Conservation (phyloP, 2,329 filamentous ascomycete genomes). For the Lizonia empirigonia region DNA sequence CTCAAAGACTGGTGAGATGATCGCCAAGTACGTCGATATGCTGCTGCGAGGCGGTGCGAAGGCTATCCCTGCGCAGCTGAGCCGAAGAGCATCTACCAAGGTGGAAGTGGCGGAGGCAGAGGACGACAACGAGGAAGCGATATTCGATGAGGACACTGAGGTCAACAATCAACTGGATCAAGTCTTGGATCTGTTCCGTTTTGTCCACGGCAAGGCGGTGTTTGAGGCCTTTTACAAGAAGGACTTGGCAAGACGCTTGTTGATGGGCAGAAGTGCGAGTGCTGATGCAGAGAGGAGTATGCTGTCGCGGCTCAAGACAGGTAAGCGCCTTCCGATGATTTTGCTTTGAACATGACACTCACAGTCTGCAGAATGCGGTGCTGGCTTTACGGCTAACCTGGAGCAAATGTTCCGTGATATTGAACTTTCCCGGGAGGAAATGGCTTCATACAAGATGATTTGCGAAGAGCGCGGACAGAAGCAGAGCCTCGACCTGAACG, state of each 20-base stretch:
- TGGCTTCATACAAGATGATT: slow-evolving; percentile 81
- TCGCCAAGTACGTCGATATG: slow-evolving; percentile 93
- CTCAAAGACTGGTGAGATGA: slow-evolving; percentile 97
- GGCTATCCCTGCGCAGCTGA: slow-evolving; percentile 72
- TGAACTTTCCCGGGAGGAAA: slow-evolving; percentile 89
- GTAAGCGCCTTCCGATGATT: slow-evolving; percentile 40
- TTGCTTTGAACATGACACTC: slow-evolving; percentile 9
- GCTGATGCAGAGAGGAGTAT: slow-evolving; percentile 96
- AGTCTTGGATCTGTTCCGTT: slow-evolving; percentile 91
- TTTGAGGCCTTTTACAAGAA: slow-evolving; percentile 99
- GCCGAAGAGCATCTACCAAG: slow-evolving; percentile 60
- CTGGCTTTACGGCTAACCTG: slow-evolving; percentile 92
- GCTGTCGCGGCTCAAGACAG: slow-evolving; percentile 84
- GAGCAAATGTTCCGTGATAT: slow-evolving; percentile 99
- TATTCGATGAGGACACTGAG: slow-evolving; percentile 87
- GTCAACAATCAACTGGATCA: slow-evolving; percentile 91
- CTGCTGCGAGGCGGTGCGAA: slow-evolving; percentile 87
- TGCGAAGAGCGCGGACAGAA: slow-evolving; percentile 64
- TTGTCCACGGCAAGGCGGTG: slow-evolving; percentile 95
- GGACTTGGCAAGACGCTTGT: slow-evolving; percentile 83
- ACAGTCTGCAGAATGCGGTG: slow-evolving; percentile 73
- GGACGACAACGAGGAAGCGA: slow-evolving; percentile 63
- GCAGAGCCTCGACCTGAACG: slow-evolving; percentile 71
- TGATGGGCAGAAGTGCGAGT: slow-evolving; percentile 92
- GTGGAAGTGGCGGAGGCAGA: slow-evolving; percentile 64